Evolutionary conservation across 2,329 filamentous ascomycete species (phyloP).

Genomic region (Ascochyta viciae-villosae): DNA sequence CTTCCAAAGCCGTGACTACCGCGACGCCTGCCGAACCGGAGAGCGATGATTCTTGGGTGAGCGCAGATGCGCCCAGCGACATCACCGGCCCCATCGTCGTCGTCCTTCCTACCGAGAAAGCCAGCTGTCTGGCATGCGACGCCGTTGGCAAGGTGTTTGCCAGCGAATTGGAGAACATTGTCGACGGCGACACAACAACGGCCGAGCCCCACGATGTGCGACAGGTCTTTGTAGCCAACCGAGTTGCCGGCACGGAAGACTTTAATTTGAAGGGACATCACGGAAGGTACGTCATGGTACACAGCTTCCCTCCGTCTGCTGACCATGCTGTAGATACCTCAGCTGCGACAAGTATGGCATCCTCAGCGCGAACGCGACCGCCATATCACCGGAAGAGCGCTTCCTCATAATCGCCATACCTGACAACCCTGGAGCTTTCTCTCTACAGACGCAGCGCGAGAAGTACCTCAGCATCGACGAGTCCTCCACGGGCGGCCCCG

Average conservation of each 20-base stretch:
- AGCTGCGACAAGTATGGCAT: constrained; percentile 84
- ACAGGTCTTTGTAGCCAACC: constrained; percentile 92
- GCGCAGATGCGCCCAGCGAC: constrained; percentile 76
- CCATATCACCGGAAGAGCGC: constrained; percentile 83
- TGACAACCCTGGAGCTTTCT: constrained; percentile 74
- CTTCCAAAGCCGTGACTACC: constrained; percentile 46
- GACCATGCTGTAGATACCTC: constrained; percentile 68
- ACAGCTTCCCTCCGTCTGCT: neutral
- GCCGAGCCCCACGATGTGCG: constrained; percentile 95
- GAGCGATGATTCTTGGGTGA: constrained; percentile 90
- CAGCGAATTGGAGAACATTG: constrained; percentile 81
- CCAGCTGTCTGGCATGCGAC: constrained; percentile 83
- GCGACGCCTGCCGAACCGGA: constrained; percentile 54
- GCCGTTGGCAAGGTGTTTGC: constrained; percentile 86
- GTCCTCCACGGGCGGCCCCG: constrained; percentile 54
- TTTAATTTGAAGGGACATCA: constrained; percentile 91
- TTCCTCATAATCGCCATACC: constrained; percentile 70
- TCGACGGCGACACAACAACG: constrained; percentile 80
- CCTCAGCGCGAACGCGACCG: constrained; percentile 77
- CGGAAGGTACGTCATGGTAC: constrained; percentile 65
- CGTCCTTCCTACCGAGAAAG: constrained; percentile 76
- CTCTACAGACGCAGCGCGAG: constrained; percentile 74
- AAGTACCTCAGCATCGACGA: constrained; percentile 69
- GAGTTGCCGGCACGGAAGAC: constrained; percentile 79
- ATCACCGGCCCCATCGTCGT: constrained; percentile 83